Evolutionary conservation across 78 protist genomes (phyloP).

Genomic region (Salpingoeca rosetta): DNA sequence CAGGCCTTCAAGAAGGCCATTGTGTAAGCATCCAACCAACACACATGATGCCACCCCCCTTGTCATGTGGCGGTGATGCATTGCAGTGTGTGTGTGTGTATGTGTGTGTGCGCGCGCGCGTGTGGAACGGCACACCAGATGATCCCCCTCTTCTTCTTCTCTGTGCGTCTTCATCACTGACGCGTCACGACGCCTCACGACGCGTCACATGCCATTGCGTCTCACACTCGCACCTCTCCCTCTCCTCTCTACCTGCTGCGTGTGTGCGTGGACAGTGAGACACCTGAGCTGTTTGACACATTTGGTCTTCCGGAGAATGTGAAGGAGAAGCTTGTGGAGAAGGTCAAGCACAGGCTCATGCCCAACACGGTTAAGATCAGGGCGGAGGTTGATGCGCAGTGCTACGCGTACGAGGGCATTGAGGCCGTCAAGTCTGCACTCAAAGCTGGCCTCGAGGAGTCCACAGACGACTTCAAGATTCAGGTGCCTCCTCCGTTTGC

Average conservation of each 20-base stretch:
- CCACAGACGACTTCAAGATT: slow-evolving; percentile 23
- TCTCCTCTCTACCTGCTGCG: neutral
- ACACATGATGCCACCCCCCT: neutral
- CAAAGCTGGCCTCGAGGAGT: slow-evolving; percentile 49
- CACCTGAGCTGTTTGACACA: neutral
- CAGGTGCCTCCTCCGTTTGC: too few relatives aligned
- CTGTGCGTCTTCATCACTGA: neutral
- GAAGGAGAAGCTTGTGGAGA: slow-evolving; percentile 32
- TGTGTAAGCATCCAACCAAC: slow-evolving; percentile 28
- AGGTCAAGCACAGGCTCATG: slow-evolving; percentile 65
- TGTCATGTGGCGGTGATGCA: neutral
- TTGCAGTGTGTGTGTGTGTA: too few relatives aligned
- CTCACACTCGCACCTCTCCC: neutral
- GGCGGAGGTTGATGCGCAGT: slow-evolving; percentile 76
- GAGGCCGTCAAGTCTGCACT: slow-evolving; percentile 86
- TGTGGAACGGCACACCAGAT: too few relatives aligned
- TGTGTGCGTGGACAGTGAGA: neutral
- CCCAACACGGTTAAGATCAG: slow-evolving; percentile 69
- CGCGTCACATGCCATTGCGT: too few relatives aligned
- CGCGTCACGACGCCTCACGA: too few relatives aligned
- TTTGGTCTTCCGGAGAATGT: slow-evolving; percentile 11
- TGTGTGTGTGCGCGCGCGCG: too few relatives aligned
- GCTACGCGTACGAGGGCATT: slow-evolving; percentile 89
- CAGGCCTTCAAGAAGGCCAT: slow-evolving; percentile 80
- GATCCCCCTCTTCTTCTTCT: too few relatives aligned